These are phyloP conservation scores for Coniella vitis DNA, from an alignment of 2,329 filamentous ascomycete species.

Conservation along the genomic window DNA sequence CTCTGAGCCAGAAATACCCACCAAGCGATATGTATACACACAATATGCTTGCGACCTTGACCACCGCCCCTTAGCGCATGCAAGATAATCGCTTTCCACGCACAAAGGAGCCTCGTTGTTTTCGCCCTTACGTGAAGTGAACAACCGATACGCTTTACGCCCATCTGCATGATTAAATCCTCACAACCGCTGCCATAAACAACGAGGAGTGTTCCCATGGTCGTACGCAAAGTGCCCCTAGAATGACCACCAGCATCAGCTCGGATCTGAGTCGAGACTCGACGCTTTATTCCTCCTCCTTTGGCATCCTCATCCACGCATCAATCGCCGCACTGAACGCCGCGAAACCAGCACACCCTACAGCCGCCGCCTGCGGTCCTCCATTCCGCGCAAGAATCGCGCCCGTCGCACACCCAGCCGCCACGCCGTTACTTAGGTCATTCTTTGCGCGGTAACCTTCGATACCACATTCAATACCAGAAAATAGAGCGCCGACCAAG, in stretches of 20 bases:
- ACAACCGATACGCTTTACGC: no score
- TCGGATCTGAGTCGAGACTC: no score
- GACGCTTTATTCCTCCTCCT: constrained; percentile 40
- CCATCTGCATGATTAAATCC: no score
- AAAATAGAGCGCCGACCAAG: constrained; percentile 84
- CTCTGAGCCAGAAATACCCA: constrained; percentile 12
- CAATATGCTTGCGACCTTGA: neutral
- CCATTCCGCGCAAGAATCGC: constrained; percentile 80
- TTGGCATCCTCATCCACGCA: constrained; percentile 77
- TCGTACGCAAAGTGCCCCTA: no score
- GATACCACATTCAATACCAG: constrained; percentile 91
- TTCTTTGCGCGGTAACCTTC: constrained; percentile 92
- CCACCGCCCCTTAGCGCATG: no score
- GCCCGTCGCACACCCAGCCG: constrained; percentile 85
- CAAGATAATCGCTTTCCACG: no score
- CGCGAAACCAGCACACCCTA: constrained; percentile 90
- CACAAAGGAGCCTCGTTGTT: neutral
- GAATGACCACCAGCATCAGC: no score
- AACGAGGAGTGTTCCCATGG: no score
- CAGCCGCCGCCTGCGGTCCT: constrained; percentile 78
- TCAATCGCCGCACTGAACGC: constrained; percentile 91
- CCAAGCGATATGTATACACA: constrained; percentile 5
- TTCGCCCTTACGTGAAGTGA: no score
- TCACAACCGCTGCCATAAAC: no score
- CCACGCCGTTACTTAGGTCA: constrained; percentile 80